Conservation (phyloP, 352 stramenopile genomes). For the Globisporangium heterothallicum region DNA sequence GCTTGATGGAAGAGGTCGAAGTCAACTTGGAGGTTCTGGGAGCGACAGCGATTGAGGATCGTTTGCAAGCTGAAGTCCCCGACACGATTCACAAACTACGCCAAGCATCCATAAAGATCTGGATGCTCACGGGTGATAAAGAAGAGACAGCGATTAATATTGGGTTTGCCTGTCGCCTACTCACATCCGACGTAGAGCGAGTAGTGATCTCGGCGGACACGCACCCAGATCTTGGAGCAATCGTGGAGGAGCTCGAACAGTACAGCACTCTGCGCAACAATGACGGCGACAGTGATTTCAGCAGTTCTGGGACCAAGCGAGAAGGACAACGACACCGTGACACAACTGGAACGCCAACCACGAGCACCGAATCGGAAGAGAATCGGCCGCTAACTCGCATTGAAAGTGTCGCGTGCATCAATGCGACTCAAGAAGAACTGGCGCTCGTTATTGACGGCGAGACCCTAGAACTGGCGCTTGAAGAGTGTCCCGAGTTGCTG, state of each 20-base stretch:
- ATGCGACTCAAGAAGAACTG: constrained; percentile 35
- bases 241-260: constrained; percentile 53
- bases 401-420: constrained; percentile 53
- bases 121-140: constrained; percentile 95
- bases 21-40: constrained; percentile 83
- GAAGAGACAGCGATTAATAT: constrained; percentile 96
- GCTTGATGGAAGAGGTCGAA: constrained; percentile 85
- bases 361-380: constrained; percentile 9
- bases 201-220: constrained; percentile 78
- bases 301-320: neutral
- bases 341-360: constrained; percentile 5
- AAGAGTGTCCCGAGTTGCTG: constrained; percentile 67
- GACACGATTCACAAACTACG: constrained; percentile 91
- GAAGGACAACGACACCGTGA: constrained; percentile 5
- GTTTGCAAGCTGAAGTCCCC: constrained; percentile 88
- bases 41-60: constrained; percentile 93
- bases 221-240: constrained; percentile 56
- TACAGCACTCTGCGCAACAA: constrained; percentile 26
- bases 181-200: constrained; percentile 91
- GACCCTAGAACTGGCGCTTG: constrained; percentile 68
- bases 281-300: neutral
- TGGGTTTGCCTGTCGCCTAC: constrained; percentile 87
- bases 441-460: constrained; percentile 79
- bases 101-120: constrained; percentile 91
- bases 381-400: constrained; percentile 49